Evolutionary conservation across 140 eudicot species (phyloP).

Genomic region (Bidens hawaiensis): DNA sequence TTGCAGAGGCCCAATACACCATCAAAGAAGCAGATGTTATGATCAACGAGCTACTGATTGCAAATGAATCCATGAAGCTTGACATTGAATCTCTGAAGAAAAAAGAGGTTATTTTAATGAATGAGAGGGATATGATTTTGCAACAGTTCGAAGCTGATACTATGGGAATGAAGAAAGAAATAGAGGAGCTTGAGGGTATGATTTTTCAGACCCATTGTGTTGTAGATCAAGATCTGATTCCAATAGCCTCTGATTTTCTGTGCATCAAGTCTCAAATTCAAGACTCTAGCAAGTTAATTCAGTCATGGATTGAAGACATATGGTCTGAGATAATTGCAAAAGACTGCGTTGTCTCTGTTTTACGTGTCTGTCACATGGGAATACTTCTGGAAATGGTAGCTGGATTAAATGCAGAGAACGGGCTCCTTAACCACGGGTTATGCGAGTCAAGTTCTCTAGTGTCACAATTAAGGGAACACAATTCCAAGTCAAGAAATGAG

Average conservation of each 20-base stretch:
- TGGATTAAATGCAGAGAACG: conserved; percentile 74
- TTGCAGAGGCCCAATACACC: conserved; percentile 79
- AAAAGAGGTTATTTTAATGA: conserved; percentile 25
- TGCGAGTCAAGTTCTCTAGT: conserved; percentile 54
- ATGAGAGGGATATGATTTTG: conserved; percentile 38
- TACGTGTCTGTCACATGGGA: conserved; percentile 87
- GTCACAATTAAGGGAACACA: conserved; percentile 55
- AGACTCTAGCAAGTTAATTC: conserved; percentile 41
- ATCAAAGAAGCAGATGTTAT: conserved; percentile 84
- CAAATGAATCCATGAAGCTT: conserved; percentile 75
- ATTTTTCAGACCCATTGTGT: conserved; percentile 40
- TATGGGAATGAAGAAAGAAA: conserved; percentile 32
- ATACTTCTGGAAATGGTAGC: conserved; percentile 60
- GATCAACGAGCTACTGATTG: conserved; percentile 78
- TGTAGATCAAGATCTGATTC: conserved; percentile 36
- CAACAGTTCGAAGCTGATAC: conserved; percentile 40
- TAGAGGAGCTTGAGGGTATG: conserved; percentile 55
- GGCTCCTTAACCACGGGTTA: conserved; percentile 56
- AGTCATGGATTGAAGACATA: conserved; percentile 66
- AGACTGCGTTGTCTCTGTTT: conserved; percentile 73
- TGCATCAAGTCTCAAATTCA: conserved; percentile 49
- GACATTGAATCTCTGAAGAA: conserved; percentile 45
- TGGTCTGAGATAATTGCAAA: conserved; percentile 82
- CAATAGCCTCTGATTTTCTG: conserved; percentile 40
- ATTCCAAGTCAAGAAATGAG: conserved; percentile 52